Evolutionary conservation across 306 rosid genomes (phyloP).

Genomic region (Cucurbita argyrosperma): DNA sequence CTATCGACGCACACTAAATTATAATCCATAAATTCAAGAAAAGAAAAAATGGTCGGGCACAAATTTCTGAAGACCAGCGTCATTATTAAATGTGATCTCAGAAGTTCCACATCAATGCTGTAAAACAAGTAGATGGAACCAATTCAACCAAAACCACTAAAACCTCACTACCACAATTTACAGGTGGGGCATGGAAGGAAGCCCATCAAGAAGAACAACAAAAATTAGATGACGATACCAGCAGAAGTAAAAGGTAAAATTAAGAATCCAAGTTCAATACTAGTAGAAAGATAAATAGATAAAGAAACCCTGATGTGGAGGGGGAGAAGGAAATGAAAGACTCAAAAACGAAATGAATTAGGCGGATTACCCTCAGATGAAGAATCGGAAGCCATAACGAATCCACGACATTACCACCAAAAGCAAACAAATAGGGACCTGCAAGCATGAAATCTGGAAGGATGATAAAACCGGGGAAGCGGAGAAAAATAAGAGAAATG

Average conservation of each 20-base stretch:
- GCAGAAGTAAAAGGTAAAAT: not conserved
- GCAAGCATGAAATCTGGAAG: conserved; percentile 17
- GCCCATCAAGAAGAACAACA: not conserved
- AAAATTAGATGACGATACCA: not conserved
- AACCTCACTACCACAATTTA: not conserved
- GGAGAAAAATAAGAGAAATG: not conserved
- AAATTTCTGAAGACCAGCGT: not conserved
- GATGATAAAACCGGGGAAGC: not conserved
- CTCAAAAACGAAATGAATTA: not conserved
- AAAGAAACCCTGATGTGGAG: not conserved
- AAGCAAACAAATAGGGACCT: conserved; percentile 23
- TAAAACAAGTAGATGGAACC: not conserved
- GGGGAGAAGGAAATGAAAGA: no score
- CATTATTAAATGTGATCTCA: not conserved
- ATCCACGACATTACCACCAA: conserved; percentile 35
- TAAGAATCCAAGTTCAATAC: not conserved
- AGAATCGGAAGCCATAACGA: conserved; percentile 46
- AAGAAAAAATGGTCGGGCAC: not conserved
- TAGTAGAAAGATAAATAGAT: not conserved
- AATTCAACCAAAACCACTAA: not conserved
- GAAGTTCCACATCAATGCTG: not conserved
- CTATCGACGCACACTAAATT: not conserved
- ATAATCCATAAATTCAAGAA: not conserved
- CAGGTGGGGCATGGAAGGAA: not conserved
- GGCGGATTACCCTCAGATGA: conserved; percentile 41